phyloP scores from a whole-genome alignment of 179 eudicot species.

The Silene noctiflora region DNA sequence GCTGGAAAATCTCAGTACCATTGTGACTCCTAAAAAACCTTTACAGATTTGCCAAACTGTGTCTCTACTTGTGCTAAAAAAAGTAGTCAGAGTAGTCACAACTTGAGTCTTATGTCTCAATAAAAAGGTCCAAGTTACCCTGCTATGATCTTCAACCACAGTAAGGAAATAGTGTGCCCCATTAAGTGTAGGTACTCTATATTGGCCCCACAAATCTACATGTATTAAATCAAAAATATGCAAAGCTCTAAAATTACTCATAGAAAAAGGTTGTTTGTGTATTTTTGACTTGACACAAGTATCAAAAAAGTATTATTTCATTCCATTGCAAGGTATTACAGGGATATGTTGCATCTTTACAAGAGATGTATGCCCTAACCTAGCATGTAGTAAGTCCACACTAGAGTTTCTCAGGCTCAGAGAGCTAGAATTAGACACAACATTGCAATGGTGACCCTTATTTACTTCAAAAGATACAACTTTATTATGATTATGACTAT shows the following conservation, averaged over 20 bases:
- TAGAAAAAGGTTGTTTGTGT: background rate
- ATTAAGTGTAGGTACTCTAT: background rate
- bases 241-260: background rate
- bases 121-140: background rate
- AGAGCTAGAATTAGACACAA: no score
- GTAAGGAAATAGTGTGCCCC: background rate
- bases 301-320: background rate
- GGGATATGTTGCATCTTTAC: background rate
- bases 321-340: background rate
- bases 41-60: background rate
- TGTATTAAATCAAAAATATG: background rate
- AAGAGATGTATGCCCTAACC: background rate
- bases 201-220: background rate
- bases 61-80: background rate
- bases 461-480: no score
- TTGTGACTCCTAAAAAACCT: background rate
- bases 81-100: background rate
- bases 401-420: no score
- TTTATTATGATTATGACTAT: no score
- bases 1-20: background rate
- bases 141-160: background rate
- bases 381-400: no score
- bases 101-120: background rate
- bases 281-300: background rate
- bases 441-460: no score